Evolutionary conservation across 768 basidiomycete genomes (phyloP).

Genomic region (Tremella mesenterica): DNA sequence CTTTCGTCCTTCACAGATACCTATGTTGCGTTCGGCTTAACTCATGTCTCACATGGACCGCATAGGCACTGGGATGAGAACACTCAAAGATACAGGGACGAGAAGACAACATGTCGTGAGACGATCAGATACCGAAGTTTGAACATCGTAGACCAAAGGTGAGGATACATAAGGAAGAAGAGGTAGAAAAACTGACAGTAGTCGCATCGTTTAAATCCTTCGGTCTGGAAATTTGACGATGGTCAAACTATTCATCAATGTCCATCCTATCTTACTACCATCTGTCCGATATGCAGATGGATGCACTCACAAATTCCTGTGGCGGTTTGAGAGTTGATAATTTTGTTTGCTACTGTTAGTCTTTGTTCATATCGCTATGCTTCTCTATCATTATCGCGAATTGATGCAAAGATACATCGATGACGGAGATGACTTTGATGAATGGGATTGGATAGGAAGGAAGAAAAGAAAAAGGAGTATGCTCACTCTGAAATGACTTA

Average conservation of each 20-base stretch:
- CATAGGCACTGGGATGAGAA: no score
- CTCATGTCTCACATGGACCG: no score
- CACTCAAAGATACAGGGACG: no score
- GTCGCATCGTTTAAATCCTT: conserved; percentile 45
- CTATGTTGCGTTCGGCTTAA: no score
- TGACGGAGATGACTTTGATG: background rate
- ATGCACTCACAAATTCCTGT: conserved; percentile 39
- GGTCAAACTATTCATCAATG: conserved; percentile 36
- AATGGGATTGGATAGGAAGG: background rate
- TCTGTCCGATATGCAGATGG: conserved; percentile 1
- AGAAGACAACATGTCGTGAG: no score
- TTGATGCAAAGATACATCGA: background rate
- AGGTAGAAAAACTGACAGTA: conserved; percentile 20
- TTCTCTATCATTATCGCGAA: background rate
- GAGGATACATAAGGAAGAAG: no score
- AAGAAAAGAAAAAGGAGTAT: background rate
- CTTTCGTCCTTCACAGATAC: no score
- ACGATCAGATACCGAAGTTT: no score
- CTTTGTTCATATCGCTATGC: background rate
- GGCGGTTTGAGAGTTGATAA: conserved; percentile 41
- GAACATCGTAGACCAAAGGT: no score
- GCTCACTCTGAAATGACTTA: conserved; percentile 43
- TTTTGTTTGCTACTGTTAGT: conserved; percentile 35
- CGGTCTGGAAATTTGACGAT: conserved; percentile 41
- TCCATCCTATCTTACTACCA: background rate